Percentiles rank a stretch among this genome's conserved stretches.
Evolutionary conservation across 2,329 filamentous ascomycete species (phyloP).

Genomic region (Xylariaceae sp.): DNA sequence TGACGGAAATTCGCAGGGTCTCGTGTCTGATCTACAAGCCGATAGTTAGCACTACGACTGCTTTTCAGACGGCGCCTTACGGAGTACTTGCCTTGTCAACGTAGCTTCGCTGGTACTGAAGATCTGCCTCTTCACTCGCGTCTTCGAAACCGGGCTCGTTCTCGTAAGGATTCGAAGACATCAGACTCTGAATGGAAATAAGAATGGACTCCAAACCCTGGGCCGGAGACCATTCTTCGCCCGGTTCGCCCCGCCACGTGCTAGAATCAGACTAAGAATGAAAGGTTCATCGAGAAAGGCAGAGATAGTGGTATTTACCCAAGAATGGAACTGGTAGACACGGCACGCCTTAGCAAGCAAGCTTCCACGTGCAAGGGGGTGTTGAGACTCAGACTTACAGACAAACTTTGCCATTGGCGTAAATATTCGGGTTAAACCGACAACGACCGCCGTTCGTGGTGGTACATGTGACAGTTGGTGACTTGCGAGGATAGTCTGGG

Average conservation of each 20-base stretch:
- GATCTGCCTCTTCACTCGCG: constrained; percentile 61
- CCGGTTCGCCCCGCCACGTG: constrained; percentile 85
- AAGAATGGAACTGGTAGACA: constrained; percentile 63
- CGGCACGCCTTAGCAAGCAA: constrained; percentile 5
- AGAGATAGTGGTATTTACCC: constrained; percentile 51
- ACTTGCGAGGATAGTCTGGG: constrained; percentile 73
- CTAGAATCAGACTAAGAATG: constrained; percentile 40
- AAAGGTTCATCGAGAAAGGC: constrained; percentile 1
- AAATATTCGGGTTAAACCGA: constrained; percentile 97
- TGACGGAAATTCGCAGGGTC: constrained; percentile 76
- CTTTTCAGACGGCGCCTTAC: background rate
- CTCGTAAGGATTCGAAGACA: constrained; percentile 90
- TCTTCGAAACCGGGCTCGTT: constrained; percentile 94
- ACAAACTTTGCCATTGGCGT: constrained; percentile 85
- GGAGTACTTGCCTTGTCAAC: constrained; percentile 63
- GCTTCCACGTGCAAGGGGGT: background rate
- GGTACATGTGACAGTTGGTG: constrained; percentile 57
- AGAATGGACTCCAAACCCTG: constrained; percentile 92
- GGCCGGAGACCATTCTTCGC: constrained; percentile 94
- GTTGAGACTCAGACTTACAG: constrained; percentile 62
- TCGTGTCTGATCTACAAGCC: constrained; percentile 76
- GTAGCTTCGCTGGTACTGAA: constrained; percentile 69
- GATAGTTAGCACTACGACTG: constrained; percentile 14
- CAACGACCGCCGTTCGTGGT: constrained; percentile 87
- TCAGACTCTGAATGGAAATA: constrained; percentile 91